Percentiles rank a stretch among this genome's conserved stretches.
Evolutionary conservation across 495 filamentous ascomycete species (phyloP).

Genomic region (Chlorociboria aeruginascens): DNA sequence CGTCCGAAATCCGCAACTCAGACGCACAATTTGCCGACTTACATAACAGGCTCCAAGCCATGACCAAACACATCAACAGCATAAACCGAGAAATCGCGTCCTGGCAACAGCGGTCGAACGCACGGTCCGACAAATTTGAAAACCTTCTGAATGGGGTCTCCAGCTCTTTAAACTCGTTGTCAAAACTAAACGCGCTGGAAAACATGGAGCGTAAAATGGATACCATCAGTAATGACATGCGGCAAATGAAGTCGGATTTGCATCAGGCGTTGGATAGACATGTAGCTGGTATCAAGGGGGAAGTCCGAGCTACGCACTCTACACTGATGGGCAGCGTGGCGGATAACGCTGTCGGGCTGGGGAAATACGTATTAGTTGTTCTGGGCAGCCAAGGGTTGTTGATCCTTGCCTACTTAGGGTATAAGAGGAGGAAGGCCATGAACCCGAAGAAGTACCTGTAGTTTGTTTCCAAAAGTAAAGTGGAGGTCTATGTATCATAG

Average conservation of each 20-base stretch:
- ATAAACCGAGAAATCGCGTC: slow-evolving; percentile 50
- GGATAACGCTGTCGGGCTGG: slow-evolving; percentile 46
- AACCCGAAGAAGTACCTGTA: slow-evolving; percentile 89
- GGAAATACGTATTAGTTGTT: slow-evolving; percentile 60
- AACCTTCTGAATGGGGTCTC: slow-evolving; percentile 18
- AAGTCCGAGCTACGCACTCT: slow-evolving; percentile 60
- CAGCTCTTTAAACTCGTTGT: slow-evolving; percentile 27
- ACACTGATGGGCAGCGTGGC: slow-evolving; percentile 40
- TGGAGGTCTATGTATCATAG: background rate
- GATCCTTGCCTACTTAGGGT: slow-evolving; percentile 56
- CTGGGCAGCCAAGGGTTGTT: slow-evolving; percentile 66
- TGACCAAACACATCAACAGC: slow-evolving; percentile 59
- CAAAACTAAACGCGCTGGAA: slow-evolving; percentile 32
- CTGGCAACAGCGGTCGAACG: slow-evolving; percentile 35
- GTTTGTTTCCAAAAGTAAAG: background rate
- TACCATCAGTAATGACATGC: slow-evolving; percentile 56
- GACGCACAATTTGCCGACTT: slow-evolving; percentile 66
- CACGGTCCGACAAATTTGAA: slow-evolving; percentile 44
- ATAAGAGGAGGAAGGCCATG: slow-evolving; percentile 66
- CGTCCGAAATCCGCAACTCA: slow-evolving; percentile 13
- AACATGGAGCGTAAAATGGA: slow-evolving; percentile 48
- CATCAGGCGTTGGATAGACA: slow-evolving; percentile 60
- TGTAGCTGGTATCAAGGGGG: slow-evolving; percentile 58
- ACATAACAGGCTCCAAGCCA: slow-evolving; percentile 62
- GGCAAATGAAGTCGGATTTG: slow-evolving; percentile 35